phyloP scores from a whole-genome alignment of 2,329 filamentous ascomycete genomes.

The Botryotinia narcissicola region DNA sequence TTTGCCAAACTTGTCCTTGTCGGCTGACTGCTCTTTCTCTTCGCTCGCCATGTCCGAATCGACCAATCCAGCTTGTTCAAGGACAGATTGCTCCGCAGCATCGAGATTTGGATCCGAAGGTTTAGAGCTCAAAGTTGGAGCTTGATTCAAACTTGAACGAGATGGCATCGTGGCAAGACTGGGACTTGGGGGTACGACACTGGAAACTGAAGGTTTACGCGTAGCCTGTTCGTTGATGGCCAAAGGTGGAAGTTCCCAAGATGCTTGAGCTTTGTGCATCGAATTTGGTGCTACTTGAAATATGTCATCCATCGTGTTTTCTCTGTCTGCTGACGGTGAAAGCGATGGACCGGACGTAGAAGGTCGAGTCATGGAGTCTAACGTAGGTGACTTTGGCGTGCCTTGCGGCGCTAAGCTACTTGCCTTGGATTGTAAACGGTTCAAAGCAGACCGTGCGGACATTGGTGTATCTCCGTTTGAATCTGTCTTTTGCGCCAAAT shows the following conservation, averaged over 20 bases:
- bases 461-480: slow-evolving; percentile 25
- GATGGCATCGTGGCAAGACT: slow-evolving; percentile 38
- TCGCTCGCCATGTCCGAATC: slow-evolving; percentile 45
- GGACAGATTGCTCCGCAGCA: slow-evolving; percentile 64
- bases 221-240: slow-evolving; percentile 39
- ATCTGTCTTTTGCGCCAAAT: slow-evolving; percentile 21
- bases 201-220: slow-evolving; percentile 47
- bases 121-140: slow-evolving; percentile 34
- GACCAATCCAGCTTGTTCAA: slow-evolving; percentile 66
- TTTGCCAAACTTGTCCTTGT: slow-evolving; percentile 39
- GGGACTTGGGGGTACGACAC: slow-evolving; percentile 39
- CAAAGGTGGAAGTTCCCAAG: slow-evolving; percentile 46
- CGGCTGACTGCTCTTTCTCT: slow-evolving; percentile 34
- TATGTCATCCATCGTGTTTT: slow-evolving; percentile 45
- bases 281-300: slow-evolving; percentile 51
- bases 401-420: slow-evolving; percentile 40
- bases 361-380: slow-evolving; percentile 37
- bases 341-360: slow-evolving; percentile 36
- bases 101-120: slow-evolving; percentile 43
- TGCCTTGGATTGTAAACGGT: slow-evolving; percentile 40
- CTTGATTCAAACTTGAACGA: slow-evolving; percentile 37
- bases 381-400: slow-evolving; percentile 42
- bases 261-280: slow-evolving; percentile 43
- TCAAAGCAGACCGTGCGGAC: slow-evolving; percentile 37
- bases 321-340: slow-evolving; percentile 37